Evolutionary conservation across 129 eudicot species (phyloP), one percentile per base, ranked within the genome.

Genomic region (Kitagawia praeruptora): DNA sequence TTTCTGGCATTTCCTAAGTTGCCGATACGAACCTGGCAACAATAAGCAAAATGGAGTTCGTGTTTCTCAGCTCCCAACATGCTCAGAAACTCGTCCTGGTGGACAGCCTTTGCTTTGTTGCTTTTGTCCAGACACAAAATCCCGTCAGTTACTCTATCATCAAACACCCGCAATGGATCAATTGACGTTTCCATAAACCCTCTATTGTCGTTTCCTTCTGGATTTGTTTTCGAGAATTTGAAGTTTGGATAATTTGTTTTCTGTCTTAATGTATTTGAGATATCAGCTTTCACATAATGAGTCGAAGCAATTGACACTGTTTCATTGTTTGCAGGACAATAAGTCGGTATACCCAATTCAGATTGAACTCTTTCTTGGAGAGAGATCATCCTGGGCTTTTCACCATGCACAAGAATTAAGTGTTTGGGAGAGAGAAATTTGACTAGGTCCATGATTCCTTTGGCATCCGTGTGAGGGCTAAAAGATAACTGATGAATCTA

Each of bases 401-500:
- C 96, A 23, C 96, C 99, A 54, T 95, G 99, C 61, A 92, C 95
- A 45, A 95, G 97, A 10, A 95, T 81, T 77, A 92, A 95, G 44
- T 92, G 79, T 84, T 92, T 95, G 23, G 99, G 99, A n/a, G 89
- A 86, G 31, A 95, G 95, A 89, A 95, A 95, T 28, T 84, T 92
- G 39, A 95, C 87, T 44, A 92, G 94, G 87, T 92, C 99, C 96
- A 92, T 90, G 28, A 95, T 95, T 77, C 99, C 99, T 82, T 90
- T 95, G 74, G 92, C 89, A 81, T 95, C 99, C 0, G 99, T 95
- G 82, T 95, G 99, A 41, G 97, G 89, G 82, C 99, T 95, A 79
- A 95, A 92, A 13, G 99, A 89, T 75, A 95, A 82, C 72, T 91
- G 96, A 86, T 95, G 93, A 80, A 95, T 87, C 99, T 95, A 45